A percentile compares a stretch with the other conserved stretches of the same genome.
These are phyloP conservation scores for Phialophora verrucosa DNA, from an alignment of 2,329 filamentous ascomycete species.

Conservation along the genomic window DNA sequence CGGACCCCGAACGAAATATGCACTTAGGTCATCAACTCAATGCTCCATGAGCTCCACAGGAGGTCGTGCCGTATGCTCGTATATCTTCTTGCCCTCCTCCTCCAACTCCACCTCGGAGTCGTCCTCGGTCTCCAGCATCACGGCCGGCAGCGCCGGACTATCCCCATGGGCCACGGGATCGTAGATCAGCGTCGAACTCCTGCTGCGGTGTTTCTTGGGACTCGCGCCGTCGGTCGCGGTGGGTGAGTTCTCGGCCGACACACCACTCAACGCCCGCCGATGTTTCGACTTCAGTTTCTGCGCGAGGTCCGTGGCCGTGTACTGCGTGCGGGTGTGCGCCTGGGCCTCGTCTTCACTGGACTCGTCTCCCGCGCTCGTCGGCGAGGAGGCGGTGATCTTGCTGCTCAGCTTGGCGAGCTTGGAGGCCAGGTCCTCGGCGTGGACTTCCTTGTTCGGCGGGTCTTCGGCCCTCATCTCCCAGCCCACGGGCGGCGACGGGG, in stretches of 20 bases:
- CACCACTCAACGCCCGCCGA: conserved; percentile 17
- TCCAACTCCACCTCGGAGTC: conserved; percentile 56
- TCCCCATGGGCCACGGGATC: conserved; percentile 67
- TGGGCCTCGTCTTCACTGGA: conserved; percentile 26
- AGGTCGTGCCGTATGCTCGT: conserved; percentile 60
- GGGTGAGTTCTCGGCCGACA: conserved; percentile 33
- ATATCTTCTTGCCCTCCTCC: conserved; percentile 47
- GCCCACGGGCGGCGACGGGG: conserved; percentile 67
- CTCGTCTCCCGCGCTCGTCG: conserved; percentile 5
- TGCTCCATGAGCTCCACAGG: conserved; percentile 62
- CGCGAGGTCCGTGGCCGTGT: conserved; percentile 33
- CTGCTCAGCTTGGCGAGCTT: conserved; percentile 62
- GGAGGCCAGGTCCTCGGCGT: conserved; percentile 64
- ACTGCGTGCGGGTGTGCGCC: conserved; percentile 13
- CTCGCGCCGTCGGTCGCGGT: conserved; percentile 14
- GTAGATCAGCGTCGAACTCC: conserved; percentile 67
- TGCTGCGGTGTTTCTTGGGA: conserved; percentile 48
- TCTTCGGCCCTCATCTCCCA: conserved; percentile 69
- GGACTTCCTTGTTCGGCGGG: conserved; percentile 69
- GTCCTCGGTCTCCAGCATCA: conserved; percentile 66
- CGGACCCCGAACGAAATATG: background rate
- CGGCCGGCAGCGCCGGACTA: conserved; percentile 64
- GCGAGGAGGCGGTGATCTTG: conserved; percentile 32
- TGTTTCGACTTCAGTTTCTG: conserved; percentile 30
- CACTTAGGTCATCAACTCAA: background rate